Base-by-base conservation (phyloP, 1,284 basidiomycete genomes). In the Ustilago tritici region DNA sequence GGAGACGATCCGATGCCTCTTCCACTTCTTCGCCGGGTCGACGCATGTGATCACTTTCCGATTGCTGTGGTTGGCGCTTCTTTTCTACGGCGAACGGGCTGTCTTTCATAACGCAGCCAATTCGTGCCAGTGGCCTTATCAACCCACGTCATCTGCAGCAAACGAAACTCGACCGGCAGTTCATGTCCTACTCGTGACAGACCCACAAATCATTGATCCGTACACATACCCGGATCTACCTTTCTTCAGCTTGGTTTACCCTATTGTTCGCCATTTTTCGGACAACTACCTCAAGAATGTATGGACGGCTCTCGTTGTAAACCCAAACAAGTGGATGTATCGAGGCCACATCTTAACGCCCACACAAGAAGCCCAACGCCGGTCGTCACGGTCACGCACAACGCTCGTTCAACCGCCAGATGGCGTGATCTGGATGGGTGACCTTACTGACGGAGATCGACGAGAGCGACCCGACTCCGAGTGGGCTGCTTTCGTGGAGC, bases 371-470 rank as follows among this genome's bases (percentile, higher is more conserved):
- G 41, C 65, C 19, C 47, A 36, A 52, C 55, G 65, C 0, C 52
- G 49, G 3, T 7, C 31, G 1, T 7, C 31, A 32, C 7, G 11
- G 7, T 49, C 56, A 7, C 53, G 40, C 9, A 12, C 57, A 11
- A 53, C 47, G 15, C 55, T 72, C 8, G 69, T 61, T 40, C 57
- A 52, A 38, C 65, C 75, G 17, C 73, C 76, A 12, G 75, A 80
- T 41, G 75, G 63, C 15, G 69, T 80, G 17, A 55, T 81, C 23
- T 80, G 75, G 75, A 65, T 80, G 72, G 80, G 80, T 19, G 80
- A 80, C 34, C 62, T 81, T 0, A 73, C 76, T 6, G 80, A 81
- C 43, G 76, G 78, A 10, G 80, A 71, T 3, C 61, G 79, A 43
- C 61, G 79, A 28, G 34, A 55, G 9, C 35, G 60, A 17, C 47